phyloP scores from a whole-genome alignment of 2,329 filamentous ascomycete species.

The Sporothrix schenckii region DNA sequence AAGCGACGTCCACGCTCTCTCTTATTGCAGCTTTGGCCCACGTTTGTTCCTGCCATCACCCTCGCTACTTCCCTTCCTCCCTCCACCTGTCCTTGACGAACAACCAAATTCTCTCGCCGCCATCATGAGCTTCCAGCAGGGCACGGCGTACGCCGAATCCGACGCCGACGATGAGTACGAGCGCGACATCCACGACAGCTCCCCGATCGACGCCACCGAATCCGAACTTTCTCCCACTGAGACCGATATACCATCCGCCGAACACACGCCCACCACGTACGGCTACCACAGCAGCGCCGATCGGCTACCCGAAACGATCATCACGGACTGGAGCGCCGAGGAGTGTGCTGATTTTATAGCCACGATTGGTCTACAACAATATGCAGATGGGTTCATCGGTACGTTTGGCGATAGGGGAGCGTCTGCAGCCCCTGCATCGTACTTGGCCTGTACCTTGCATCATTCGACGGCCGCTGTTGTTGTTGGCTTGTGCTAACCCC shows the following conservation, averaged over 20 bases:
- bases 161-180: constrained; percentile 85
- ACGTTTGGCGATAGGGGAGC: constrained; percentile 35
- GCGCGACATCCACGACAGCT: constrained; percentile 68
- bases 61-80: not conserved
- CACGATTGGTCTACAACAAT: constrained; percentile 77
- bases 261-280: constrained; percentile 80
- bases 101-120: not conserved
- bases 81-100: not conserved
- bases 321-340: constrained; percentile 79
- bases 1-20: constrained; percentile 5
- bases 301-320: constrained; percentile 71
- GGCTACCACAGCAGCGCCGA: constrained; percentile 67
- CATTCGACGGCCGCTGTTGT: not conserved
- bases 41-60: not conserved
- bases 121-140: constrained; percentile 64
- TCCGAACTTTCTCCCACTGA: constrained; percentile 71
- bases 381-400: constrained; percentile 83
- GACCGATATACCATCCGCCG: constrained; percentile 69
- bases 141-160: constrained; percentile 74
- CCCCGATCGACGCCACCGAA: constrained; percentile 65
- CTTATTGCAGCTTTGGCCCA: not conserved
- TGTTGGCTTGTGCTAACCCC: constrained; percentile 29
- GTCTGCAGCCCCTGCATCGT: constrained; percentile 27
- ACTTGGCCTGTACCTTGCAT: not conserved
- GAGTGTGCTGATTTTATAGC: constrained; percentile 89